Percentiles rank a stretch among this genome's conserved stretches.
Evolutionary conservation across 805 yeast species (phyloP).

Genomic region (Lachancea cidri): DNA sequence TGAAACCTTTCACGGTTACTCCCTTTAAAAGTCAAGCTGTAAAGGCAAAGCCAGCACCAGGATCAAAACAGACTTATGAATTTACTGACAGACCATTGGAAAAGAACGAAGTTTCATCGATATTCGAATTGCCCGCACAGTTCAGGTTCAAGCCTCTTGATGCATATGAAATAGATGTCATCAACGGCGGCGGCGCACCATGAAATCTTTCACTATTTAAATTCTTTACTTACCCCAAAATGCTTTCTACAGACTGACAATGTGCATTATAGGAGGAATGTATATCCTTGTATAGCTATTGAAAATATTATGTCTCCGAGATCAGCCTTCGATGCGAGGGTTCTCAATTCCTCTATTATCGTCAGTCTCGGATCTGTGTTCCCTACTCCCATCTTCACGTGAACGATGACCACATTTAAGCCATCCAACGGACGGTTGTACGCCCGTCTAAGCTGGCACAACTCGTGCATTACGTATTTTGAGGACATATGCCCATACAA

Average conservation of each 20-base stretch:
- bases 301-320: slow-evolving; percentile 34
- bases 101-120: slow-evolving; percentile 40
- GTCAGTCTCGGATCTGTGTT: slow-evolving; percentile 51
- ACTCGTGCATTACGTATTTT: slow-evolving; percentile 50
- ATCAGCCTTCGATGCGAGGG: slow-evolving; percentile 32
- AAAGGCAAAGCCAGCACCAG: slow-evolving; percentile 42
- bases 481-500: slow-evolving; percentile 85
- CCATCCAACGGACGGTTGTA: slow-evolving; percentile 38
- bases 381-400: slow-evolving; percentile 43
- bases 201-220: too few species aligned
- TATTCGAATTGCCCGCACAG: slow-evolving; percentile 65
- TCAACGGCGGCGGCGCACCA: slow-evolving; percentile 78
- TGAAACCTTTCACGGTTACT: slow-evolving; percentile 38
- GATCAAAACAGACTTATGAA: slow-evolving; percentile 16
- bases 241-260: not conserved
- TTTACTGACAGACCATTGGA: slow-evolving; percentile 36
- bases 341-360: slow-evolving; percentile 47
- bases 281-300: slow-evolving; percentile 25
- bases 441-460: slow-evolving; percentile 36
- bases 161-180: slow-evolving; percentile 66
- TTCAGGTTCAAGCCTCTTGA: slow-evolving; percentile 64
- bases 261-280: slow-evolving; percentile 9
- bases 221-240: too few species aligned
- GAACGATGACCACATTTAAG: slow-evolving; percentile 40
- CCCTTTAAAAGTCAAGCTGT: slow-evolving; percentile 40